A percentile compares a stretch with the other conserved stretches of the same genome.
These are phyloP conservation scores for Teratosphaeria zuluensis DNA, from an alignment of 2,329 filamentous ascomycete species.

Conservation along the genomic window DNA sequence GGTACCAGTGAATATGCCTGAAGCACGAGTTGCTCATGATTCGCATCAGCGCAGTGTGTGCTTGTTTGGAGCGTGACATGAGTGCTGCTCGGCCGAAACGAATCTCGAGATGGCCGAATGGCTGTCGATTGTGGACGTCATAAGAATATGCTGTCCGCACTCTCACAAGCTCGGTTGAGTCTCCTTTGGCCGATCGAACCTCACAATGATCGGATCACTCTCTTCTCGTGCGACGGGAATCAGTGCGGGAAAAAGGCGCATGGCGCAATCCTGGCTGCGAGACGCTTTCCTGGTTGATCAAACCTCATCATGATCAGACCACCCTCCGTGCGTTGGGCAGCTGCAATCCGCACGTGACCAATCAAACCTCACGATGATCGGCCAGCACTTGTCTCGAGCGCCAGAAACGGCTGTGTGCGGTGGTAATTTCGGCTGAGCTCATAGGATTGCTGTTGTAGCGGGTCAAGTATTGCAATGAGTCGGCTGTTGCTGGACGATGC, in stretches of 20 bases:
- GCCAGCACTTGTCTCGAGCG: not conserved
- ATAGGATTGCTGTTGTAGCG: not conserved
- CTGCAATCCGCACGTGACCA: not conserved
- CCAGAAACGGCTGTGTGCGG: not conserved
- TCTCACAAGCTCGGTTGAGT: not conserved
- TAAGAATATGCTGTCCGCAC: not conserved
- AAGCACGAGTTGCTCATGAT: not conserved
- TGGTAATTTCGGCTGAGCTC: not conserved
- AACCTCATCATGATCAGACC: not conserved
- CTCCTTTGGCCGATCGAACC: not conserved
- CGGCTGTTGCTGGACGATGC: not conserved
- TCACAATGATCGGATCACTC: not conserved
- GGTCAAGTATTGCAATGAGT: not conserved
- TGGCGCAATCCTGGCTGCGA: not conserved
- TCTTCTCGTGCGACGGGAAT: not conserved
- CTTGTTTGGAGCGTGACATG: not conserved
- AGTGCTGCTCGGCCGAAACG: not conserved
- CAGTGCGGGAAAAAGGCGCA: not conserved
- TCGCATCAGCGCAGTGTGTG: not conserved
- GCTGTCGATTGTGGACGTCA: not conserved
- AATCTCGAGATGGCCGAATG: not conserved
- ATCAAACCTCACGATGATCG: not conserved
- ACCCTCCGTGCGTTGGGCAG: not conserved
- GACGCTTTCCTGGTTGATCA: not conserved
- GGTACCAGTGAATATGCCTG: not conserved